phyloP scores from a whole-genome alignment of 805 yeast genomes.

The Metschnikowia arizonensis region DNA sequence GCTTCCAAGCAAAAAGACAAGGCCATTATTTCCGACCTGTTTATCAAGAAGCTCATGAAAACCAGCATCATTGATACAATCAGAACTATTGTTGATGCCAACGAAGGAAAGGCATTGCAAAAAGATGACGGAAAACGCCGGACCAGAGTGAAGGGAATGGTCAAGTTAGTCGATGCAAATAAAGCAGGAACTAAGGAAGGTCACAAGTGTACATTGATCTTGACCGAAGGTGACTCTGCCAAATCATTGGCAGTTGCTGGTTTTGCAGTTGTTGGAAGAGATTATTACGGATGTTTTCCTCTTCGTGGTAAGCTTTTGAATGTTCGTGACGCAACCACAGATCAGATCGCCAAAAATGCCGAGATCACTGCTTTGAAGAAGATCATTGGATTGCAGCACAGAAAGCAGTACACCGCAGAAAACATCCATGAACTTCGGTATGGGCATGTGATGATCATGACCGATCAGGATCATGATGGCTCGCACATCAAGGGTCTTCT shows the following conservation, averaged over 20 bases:
- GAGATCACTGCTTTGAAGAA: slow-evolving; percentile 95
- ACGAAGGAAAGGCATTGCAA: slow-evolving; percentile 81
- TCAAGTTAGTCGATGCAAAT: slow-evolving; percentile 91
- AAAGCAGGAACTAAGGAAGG: slow-evolving; percentile 95
- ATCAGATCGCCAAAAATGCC: slow-evolving; percentile 85
- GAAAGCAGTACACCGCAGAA: slow-evolving; percentile 62
- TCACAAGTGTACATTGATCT: slow-evolving; percentile 81
- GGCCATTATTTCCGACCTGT: slow-evolving; percentile 69
- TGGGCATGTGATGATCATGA: slow-evolving; percentile 98
- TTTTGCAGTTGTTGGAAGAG: slow-evolving; percentile 90
- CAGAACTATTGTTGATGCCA: slow-evolving; percentile 76
- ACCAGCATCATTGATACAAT: slow-evolving; percentile 73
- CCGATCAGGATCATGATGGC: slow-evolving; percentile 99
- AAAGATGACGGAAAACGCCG: slow-evolving; percentile 86
- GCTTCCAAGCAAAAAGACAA: slow-evolving; percentile 64
- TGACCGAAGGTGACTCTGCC: slow-evolving; percentile 98
- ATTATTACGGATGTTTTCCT: slow-evolving; percentile 92
- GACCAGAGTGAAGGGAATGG: slow-evolving; percentile 80
- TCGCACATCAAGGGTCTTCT: slow-evolving; percentile 95
- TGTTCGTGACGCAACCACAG: slow-evolving; percentile 96
- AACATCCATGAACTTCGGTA: slow-evolving; percentile 75
- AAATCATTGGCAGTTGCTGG: slow-evolving; percentile 89
- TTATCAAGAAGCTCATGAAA: slow-evolving; percentile 61
- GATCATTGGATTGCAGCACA: slow-evolving; percentile 93
- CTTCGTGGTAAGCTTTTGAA: slow-evolving; percentile 91